Percentiles rank a stretch among this genome's conserved stretches.
Evolutionary conservation across 192 early-diverging fungal species (phyloP).

Genomic region (Mortierella alpina): DNA sequence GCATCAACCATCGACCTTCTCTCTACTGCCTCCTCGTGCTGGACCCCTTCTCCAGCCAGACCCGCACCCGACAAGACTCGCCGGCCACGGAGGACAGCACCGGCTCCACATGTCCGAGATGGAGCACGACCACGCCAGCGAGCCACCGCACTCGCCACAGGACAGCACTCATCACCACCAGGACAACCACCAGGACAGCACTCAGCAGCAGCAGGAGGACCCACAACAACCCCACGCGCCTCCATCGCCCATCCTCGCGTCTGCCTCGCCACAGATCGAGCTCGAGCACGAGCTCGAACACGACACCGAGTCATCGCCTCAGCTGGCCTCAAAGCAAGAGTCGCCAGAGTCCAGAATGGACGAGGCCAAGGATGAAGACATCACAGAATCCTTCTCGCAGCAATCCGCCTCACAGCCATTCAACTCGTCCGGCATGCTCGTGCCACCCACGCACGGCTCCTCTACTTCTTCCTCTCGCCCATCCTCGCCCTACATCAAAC

Average conservation of each 20-base stretch:
- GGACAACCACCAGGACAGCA: conserved; percentile 1
- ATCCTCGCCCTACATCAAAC: conserved; percentile 12
- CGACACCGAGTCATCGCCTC: neutral
- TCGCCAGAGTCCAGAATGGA: neutral
- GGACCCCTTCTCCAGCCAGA: neutral
- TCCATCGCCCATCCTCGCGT: too few relatives aligned
- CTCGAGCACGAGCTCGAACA: neutral
- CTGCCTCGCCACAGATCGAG: too few relatives aligned
- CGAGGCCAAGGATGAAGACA: neutral
- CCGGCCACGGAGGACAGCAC: neutral
- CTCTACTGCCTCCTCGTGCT: too few relatives aligned
- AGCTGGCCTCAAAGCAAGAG: too few relatives aligned
- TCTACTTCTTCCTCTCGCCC: conserved; percentile 7
- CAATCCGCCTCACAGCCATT: neutral
- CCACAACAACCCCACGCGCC: neutral
- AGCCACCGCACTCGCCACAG: neutral
- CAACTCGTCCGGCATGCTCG: neutral
- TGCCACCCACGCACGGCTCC: conserved; percentile 8
- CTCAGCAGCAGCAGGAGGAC: neutral
- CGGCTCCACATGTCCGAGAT: neutral
- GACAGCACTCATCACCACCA: conserved; percentile 1
- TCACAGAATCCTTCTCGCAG: neutral
- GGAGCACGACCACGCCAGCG: conserved; percentile 3
- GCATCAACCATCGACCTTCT: neutral
- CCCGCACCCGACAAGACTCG: neutral